Conservation (phyloP, 768 basidiomycete species). For the Mycena maculata region DNA sequence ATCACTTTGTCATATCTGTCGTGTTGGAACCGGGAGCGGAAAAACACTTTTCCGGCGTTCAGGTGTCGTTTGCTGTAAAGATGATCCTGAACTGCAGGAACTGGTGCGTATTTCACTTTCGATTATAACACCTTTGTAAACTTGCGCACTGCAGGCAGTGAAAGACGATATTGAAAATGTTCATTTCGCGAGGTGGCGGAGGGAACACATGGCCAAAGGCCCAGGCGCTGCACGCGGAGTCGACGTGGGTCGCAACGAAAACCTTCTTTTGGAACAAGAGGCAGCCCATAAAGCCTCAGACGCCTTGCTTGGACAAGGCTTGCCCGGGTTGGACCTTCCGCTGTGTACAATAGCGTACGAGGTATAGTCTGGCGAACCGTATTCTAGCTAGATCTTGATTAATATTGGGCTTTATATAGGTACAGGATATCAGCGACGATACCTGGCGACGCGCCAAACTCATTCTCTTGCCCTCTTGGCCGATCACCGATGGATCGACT, state of each 20-base stretch:
- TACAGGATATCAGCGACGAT: conserved; percentile 11
- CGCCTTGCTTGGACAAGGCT: conserved; percentile 11
- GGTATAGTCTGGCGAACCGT: not conserved
- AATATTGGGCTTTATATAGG: not conserved
- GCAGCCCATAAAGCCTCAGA: conserved; percentile 9
- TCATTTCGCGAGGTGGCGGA: not conserved
- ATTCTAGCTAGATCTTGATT: not conserved
- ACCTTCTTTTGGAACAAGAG: conserved; percentile 17
- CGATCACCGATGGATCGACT: conserved; percentile 11
- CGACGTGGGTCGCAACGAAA: conserved; percentile 6
- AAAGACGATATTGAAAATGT: conserved; percentile 6
- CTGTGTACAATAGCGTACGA: conserved; percentile 17
- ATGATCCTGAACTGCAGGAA: conserved; percentile 7
- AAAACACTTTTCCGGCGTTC: conserved; percentile 17
- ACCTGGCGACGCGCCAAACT: conserved; percentile 14
- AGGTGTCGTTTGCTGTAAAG: conserved; percentile 12
- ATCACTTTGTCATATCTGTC: conserved; percentile 8
- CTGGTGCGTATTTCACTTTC: conserved; percentile 11
- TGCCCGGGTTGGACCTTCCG: conserved; percentile 5
- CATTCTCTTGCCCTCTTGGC: conserved; percentile 18
- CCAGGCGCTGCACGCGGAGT: not conserved
- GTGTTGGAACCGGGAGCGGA: conserved; percentile 13
- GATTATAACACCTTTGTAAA: not conserved
- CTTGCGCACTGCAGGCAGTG: conserved; percentile 4
- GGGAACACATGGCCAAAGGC: not conserved